Evolutionary conservation across 345 rosid species (phyloP).

Genomic region (Populus ilicifolia): DNA sequence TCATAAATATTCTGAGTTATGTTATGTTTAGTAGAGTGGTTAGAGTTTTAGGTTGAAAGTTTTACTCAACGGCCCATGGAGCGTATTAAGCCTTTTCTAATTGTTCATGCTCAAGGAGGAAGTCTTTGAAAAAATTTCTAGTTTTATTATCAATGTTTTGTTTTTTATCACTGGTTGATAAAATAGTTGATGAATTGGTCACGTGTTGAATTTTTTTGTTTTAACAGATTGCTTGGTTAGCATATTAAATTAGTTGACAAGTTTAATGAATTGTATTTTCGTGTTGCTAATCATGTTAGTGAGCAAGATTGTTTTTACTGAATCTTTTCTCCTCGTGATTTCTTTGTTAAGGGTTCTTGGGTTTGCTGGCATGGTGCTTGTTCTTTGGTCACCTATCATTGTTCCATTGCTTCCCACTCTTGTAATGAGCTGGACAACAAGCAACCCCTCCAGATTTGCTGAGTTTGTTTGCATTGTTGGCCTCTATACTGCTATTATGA

Average conservation of each 20-base stretch:
- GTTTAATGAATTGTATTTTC: not conserved
- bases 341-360: conserved; percentile 57
- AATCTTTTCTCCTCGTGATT: conserved; percentile 14
- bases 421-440: conserved; percentile 72
- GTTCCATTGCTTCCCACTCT: conserved; percentile 85
- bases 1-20: not conserved
- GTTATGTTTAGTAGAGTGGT: not conserved
- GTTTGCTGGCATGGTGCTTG: conserved; percentile 70
- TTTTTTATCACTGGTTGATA: not conserved
- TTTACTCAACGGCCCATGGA: not conserved
- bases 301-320: conserved; percentile 2
- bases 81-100: not conserved
- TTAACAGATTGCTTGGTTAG: not conserved
- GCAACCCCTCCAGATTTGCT: conserved; percentile 58
- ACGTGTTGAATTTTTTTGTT: not conserved
- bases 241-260: not conserved
- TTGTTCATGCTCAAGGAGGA: not conserved
- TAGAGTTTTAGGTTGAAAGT: not conserved
- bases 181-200: not conserved
- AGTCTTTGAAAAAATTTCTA: not conserved
- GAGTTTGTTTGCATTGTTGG: conserved; percentile 72
- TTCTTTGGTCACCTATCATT: conserved; percentile 81
- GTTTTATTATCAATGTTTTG: not conserved
- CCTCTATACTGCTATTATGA: conserved; percentile 64
- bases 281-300: not conserved